Percentiles rank a stretch among this genome's conserved stretches.
phyloP scores from a whole-genome alignment of 2,329 filamentous ascomycete species.

The Claviceps sorghi region DNA sequence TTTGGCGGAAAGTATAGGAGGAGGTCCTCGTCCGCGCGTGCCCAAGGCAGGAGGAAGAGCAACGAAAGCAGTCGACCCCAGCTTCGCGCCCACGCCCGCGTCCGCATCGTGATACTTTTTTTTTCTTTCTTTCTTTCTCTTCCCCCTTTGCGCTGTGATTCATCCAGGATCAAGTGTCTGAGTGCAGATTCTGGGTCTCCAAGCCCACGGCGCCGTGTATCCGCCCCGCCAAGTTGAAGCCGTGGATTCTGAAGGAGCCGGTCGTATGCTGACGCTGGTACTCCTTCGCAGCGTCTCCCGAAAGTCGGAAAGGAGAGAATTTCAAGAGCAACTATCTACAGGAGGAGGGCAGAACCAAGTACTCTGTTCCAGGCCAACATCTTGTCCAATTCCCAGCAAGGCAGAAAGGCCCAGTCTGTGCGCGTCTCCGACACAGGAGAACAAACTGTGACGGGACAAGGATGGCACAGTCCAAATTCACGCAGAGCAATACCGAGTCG shows the following conservation, averaged over 20 bases:
- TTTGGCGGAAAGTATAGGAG: constrained; percentile 17
- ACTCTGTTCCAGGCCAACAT: not conserved
- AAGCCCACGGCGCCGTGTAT: no score
- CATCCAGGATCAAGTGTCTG: no score
- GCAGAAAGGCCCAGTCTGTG: not conserved
- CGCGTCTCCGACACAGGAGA: not conserved
- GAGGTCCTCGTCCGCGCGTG: constrained; percentile 17
- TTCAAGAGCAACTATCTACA: not conserved
- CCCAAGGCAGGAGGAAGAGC: constrained; percentile 13
- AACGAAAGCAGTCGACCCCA: constrained; percentile 14
- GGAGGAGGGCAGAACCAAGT: not conserved
- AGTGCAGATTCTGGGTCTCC: not conserved
- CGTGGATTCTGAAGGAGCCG: no score
- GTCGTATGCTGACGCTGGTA: no score
- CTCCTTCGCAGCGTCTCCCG: no score
- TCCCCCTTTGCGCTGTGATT: no score
- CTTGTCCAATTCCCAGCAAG: not conserved
- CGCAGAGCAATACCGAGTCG: not conserved
- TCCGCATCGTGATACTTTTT: no score
- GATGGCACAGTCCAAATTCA: not conserved
- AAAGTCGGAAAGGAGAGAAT: not conserved
- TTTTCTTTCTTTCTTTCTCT: no score
- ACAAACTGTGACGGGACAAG: not conserved
- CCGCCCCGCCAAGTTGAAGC: no score
- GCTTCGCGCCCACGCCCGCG: constrained; percentile 12